phyloP scores from a whole-genome alignment of 129 eudicot genomes.

The Flaveria robusta region DNA sequence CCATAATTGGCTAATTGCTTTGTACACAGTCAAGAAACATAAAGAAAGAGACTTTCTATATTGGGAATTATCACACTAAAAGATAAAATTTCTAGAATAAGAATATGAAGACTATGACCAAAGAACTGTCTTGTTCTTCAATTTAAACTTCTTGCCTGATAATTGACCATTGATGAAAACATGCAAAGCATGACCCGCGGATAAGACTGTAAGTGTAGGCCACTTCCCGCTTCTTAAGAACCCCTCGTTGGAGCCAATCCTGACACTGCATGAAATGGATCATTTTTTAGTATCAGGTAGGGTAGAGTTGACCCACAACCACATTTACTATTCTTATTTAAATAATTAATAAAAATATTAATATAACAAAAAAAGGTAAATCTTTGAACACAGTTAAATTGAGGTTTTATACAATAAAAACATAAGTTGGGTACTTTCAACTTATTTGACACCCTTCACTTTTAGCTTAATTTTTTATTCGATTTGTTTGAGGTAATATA shows the following conservation, averaged over 20 bases:
- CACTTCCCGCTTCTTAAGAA: constrained; percentile 62
- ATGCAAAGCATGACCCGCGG: constrained; percentile 91
- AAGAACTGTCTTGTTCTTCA: not conserved
- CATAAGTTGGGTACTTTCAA: not conserved
- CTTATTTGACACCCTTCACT: not conserved
- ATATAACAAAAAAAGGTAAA: not conserved
- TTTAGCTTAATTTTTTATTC: not conserved
- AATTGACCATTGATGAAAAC: constrained; percentile 79
- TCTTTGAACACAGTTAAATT: not conserved
- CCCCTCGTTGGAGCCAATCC: constrained; percentile 61
- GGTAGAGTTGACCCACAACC: not conserved
- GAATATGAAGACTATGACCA: not conserved
- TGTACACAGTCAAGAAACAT: not conserved
- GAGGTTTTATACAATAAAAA: not conserved
- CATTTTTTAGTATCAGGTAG: constrained; percentile 4
- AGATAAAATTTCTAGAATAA: not conserved
- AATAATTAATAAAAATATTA: not conserved
- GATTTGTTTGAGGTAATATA: not conserved
- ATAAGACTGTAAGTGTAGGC: constrained; percentile 73
- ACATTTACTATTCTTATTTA: not conserved
- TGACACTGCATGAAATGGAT: constrained; percentile 46
- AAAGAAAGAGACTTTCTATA: not conserved
- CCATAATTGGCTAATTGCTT: not conserved
- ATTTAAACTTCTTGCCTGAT: constrained; percentile 48
- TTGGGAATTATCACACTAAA: not conserved